phyloP scores from a whole-genome alignment of 2,329 filamentous ascomycete genomes.

The Talaromyces rugulosus region DNA sequence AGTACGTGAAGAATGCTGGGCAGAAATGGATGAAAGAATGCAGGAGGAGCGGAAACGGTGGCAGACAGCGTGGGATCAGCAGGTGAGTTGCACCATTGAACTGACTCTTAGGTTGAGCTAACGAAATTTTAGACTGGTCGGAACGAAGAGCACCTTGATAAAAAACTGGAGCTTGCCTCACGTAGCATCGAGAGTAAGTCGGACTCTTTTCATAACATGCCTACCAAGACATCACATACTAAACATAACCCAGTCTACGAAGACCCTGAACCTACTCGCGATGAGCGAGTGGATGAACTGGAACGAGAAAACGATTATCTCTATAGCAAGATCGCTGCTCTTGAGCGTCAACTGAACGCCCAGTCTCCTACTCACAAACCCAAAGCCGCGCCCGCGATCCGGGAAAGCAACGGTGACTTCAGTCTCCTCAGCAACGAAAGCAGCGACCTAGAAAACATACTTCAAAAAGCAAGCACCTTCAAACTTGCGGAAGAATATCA shows the following conservation, averaged over 20 bases:
- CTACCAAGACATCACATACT: background rate
- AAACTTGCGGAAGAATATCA: constrained; percentile 34
- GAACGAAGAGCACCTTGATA: constrained; percentile 79
- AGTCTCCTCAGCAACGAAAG: constrained; percentile 30
- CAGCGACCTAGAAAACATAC: constrained; percentile 36
- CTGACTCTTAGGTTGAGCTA: constrained; percentile 6
- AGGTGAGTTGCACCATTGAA: constrained; percentile 43
- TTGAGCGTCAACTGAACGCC: constrained; percentile 62
- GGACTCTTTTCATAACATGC: constrained; percentile 12
- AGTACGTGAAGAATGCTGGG: constrained; percentile 82
- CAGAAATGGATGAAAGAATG: constrained; percentile 77
- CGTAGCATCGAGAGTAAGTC: constrained; percentile 48
- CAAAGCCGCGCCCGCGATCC: constrained; percentile 18
- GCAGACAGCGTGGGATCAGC: constrained; percentile 72
- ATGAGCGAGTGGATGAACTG: constrained; percentile 61
- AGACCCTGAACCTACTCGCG: constrained; percentile 45
- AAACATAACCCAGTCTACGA: constrained; percentile 35
- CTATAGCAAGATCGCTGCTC: constrained; percentile 58
- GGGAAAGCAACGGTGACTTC: constrained; percentile 17
- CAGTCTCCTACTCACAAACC: constrained; percentile 60
- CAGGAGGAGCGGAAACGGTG: constrained; percentile 73
- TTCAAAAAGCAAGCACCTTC: constrained; percentile 36
- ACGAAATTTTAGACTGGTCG: constrained; percentile 51
- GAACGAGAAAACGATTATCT: constrained; percentile 69
- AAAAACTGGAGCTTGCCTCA: constrained; percentile 73